Conservation (phyloP, 139 green algal genomes). For the Ettlia oleoabundans region DNA sequence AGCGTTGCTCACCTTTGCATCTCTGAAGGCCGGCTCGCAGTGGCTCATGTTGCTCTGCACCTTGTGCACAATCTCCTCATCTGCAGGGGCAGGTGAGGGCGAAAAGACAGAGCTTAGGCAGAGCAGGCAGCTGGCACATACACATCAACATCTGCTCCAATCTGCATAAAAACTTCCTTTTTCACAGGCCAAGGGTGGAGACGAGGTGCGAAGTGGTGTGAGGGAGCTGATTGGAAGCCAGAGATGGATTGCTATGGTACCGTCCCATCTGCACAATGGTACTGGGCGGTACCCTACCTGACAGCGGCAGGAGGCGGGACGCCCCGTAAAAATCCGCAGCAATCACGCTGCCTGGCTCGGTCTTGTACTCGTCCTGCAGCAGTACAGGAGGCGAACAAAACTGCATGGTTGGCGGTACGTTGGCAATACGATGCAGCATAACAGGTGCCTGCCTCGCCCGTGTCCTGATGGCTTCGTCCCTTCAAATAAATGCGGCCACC, state of each 20-base stretch:
- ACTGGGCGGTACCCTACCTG: slow-evolving; percentile 11
- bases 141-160: no score
- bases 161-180: no score
- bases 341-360: slow-evolving; percentile 81
- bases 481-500: no score
- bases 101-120: neutral
- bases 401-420: neutral
- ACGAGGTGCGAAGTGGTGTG: no score
- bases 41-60: slow-evolving; percentile 63
- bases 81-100: neutral
- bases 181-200: no score
- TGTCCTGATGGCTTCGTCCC: no score
- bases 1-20: slow-evolving; percentile 29
- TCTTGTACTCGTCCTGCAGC: slow-evolving; percentile 85
- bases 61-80: slow-evolving; percentile 78
- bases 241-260: neutral
- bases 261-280: neutral
- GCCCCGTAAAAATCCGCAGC: slow-evolving; percentile 88
- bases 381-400: neutral
- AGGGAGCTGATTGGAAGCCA: neutral
- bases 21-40: slow-evolving; percentile 81
- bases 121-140: neutral
- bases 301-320: slow-evolving; percentile 77
- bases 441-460: no score
- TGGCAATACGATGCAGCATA: no score